Evolutionary conservation across 140 eudicot genomes (phyloP).

Genomic region (Erigeron philadelphicus): DNA sequence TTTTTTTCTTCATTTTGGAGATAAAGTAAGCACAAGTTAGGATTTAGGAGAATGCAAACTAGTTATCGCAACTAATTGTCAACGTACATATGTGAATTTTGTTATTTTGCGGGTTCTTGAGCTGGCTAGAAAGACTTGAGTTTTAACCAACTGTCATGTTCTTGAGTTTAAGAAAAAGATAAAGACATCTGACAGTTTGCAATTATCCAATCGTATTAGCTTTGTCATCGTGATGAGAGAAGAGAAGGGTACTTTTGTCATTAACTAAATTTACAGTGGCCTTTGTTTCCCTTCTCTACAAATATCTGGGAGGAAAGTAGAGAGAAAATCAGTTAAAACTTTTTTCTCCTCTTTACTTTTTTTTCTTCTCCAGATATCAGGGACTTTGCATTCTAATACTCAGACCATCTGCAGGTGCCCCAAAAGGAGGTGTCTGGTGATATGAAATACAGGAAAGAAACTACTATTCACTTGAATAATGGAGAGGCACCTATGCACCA

Average conservation of each 20-base stretch:
- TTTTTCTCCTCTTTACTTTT: too few species aligned
- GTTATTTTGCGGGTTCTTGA: neutral
- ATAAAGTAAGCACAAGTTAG: neutral
- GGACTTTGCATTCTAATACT: conserved; percentile 3
- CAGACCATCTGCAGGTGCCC: conserved; percentile 32
- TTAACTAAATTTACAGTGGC: too few species aligned
- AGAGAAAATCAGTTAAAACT: too few species aligned
- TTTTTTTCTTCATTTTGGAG: neutral
- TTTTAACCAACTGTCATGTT: neutral
- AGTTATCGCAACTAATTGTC: neutral
- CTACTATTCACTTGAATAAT: conserved; percentile 9
- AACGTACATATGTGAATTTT: too few species aligned
- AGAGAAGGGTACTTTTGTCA: too few species aligned
- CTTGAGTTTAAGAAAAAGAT: neutral
- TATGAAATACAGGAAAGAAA: conserved; percentile 18
- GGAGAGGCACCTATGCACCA: conserved; percentile 17
- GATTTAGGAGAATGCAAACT: neutral
- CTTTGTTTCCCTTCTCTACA: too few species aligned
- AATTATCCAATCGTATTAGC: neutral
- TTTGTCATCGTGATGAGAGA: neutral
- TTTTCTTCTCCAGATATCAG: neutral
- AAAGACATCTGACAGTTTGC: neutral
- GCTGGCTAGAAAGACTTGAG: neutral
- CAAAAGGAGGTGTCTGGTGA: conserved; percentile 26
- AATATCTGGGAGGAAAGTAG: too few species aligned